Conservation (phyloP, 2,329 filamentous ascomycete species). For the Exophiala sp. region DNA sequence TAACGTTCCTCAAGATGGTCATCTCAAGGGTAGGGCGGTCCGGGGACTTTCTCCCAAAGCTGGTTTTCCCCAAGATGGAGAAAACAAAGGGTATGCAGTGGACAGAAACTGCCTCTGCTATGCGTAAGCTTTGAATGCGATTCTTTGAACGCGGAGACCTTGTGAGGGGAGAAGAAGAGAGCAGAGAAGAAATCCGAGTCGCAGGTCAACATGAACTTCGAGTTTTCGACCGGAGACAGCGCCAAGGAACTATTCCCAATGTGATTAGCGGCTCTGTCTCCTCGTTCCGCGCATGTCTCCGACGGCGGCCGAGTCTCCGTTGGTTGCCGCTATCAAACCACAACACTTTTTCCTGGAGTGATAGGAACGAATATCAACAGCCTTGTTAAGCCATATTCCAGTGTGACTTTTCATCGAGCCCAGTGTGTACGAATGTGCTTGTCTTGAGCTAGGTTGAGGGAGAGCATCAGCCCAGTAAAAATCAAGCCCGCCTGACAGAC, state of each 20-base stretch:
- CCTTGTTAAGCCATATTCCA: too few relatives aligned
- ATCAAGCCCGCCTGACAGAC: neutral
- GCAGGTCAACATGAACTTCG: neutral
- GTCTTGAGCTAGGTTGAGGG: neutral
- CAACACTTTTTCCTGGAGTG: too few relatives aligned
- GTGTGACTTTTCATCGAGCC: too few relatives aligned
- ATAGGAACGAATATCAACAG: too few relatives aligned
- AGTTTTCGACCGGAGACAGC: neutral
- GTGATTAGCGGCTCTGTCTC: neutral
- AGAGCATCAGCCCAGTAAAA: neutral
- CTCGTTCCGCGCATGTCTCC: slow-evolving; percentile 6
- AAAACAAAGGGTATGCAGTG: slow-evolving; percentile 32
- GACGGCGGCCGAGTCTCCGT: slow-evolving; percentile 2
- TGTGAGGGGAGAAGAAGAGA: slow-evolving; percentile 4
- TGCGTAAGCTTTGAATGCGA: slow-evolving; percentile 99
- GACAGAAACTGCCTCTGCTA: slow-evolving; percentile 49
- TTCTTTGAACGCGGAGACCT: slow-evolving; percentile 89
- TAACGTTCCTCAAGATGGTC: slow-evolving; percentile 35
- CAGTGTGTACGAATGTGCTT: too few relatives aligned
- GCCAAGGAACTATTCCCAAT: neutral
- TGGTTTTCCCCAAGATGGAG: neutral
- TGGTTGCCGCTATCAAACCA: neutral
- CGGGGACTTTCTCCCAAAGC: slow-evolving; percentile 99
- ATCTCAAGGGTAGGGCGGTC: slow-evolving; percentile 59
- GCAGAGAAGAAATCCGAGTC: neutral